Percentiles rank a stretch among this genome's conserved stretches.
Evolutionary conservation across 177 flowering plant species (phyloP).

Genomic region (Vitis hybrid): DNA sequence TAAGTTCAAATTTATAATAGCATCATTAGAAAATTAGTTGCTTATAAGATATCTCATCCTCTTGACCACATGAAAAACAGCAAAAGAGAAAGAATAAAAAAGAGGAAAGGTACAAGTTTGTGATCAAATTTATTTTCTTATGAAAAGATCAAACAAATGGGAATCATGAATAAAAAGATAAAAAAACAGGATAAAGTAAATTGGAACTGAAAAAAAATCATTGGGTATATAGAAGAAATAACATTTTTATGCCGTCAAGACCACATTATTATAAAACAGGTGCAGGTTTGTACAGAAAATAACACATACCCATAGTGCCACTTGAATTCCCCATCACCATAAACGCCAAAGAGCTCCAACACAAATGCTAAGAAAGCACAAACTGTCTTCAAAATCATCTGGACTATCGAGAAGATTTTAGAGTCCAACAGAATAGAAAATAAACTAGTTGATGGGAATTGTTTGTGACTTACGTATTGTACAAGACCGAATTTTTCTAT

Average conservation of each 20-base stretch:
- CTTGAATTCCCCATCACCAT: constrained; percentile 90
- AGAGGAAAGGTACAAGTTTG: too few species aligned
- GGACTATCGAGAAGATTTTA: constrained; percentile 25
- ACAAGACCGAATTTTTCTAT: constrained; percentile 80
- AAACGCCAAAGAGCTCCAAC: constrained; percentile 79
- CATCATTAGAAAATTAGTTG: too few species aligned
- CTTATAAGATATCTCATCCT: too few species aligned
- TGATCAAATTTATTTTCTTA: too few species aligned
- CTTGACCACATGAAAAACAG: too few species aligned
- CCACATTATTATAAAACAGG: background rate
- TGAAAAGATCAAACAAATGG: too few species aligned
- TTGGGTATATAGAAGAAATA: too few species aligned
- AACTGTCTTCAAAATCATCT: constrained; percentile 91
- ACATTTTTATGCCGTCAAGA: too few species aligned
- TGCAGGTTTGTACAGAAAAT: background rate
- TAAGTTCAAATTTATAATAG: too few species aligned
- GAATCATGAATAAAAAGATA: too few species aligned
- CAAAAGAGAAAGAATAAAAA: too few species aligned
- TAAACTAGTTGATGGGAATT: background rate
- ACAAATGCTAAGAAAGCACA: constrained; percentile 76
- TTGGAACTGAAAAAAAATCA: background rate
- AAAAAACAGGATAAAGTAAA: too few species aligned
- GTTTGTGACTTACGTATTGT: constrained; percentile 68
- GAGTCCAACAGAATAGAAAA: background rate
- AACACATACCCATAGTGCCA: constrained; percentile 86